Conservation (phyloP, 108 stramenopile genomes). For the Aurantiochytrium sp. region DNA sequence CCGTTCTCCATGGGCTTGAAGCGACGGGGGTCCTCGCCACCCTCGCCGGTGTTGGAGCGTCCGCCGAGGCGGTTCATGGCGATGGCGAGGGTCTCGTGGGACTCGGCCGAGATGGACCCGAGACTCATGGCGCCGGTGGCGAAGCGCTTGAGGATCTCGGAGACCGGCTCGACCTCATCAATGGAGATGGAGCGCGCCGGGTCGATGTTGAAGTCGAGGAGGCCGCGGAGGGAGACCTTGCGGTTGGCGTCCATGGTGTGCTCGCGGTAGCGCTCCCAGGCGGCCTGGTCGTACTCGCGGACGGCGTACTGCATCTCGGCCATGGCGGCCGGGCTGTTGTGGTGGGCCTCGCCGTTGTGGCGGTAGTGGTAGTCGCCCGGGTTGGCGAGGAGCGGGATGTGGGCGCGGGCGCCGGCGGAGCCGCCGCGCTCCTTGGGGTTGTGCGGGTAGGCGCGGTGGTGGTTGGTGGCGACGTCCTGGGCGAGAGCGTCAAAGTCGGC, state of each 20-base stretch:
- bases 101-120: slow-evolving; percentile 85
- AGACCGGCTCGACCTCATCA: slow-evolving; percentile 81
- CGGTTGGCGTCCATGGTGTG: slow-evolving; percentile 71
- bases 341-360: slow-evolving; percentile 91
- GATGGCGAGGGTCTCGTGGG: slow-evolving; percentile 85
- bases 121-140: slow-evolving; percentile 90
- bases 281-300: not conserved
- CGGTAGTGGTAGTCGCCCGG: slow-evolving; percentile 93
- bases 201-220: slow-evolving; percentile 83
- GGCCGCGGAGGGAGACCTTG: slow-evolving; percentile 86
- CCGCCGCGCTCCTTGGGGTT: not conserved
- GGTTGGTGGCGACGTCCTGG: slow-evolving; percentile 83
- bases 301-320: slow-evolving; percentile 68
- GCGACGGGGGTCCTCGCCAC: slow-evolving; percentile 82
- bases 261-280: not conserved
- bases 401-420: slow-evolving; percentile 32
- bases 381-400: slow-evolving; percentile 75
- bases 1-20: slow-evolving; percentile 44
- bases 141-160: slow-evolving; percentile 87
- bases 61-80: slow-evolving; percentile 86
- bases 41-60: slow-evolving; percentile 88
- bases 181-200: slow-evolving; percentile 72
- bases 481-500: slow-evolving; percentile 90
- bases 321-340: slow-evolving; percentile 89
- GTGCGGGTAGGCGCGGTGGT: slow-evolving; percentile 73